Evolutionary conservation across 106 monocot species (phyloP).

Genomic region (Apostasia ramifera): DNA sequence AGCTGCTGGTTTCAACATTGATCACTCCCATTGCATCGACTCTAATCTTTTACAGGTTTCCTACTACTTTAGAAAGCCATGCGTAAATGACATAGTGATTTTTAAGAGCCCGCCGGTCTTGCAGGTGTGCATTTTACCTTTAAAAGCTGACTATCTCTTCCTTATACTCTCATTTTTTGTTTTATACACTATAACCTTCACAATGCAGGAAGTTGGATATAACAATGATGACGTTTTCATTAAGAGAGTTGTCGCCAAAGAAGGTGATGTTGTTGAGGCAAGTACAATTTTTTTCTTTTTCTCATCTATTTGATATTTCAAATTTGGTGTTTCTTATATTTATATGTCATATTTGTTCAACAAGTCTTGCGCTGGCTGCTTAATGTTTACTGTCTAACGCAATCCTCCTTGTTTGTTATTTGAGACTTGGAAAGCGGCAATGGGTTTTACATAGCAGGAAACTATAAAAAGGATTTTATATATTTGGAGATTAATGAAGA

Average conservation of each 20-base stretch:
- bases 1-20: too few species aligned
- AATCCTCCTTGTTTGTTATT: too few species aligned
- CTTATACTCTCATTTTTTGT: neutral
- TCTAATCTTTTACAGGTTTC: constrained; percentile 52
- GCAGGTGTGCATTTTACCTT: constrained; percentile 40
- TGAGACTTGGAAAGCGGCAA: too few species aligned
- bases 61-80: constrained; percentile 95
- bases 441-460: too few species aligned
- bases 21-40: too few species aligned
- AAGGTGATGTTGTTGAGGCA: constrained; percentile 94
- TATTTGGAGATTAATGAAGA: too few species aligned
- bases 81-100: constrained; percentile 94
- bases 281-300: neutral
- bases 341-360: too few species aligned
- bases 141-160: neutral
- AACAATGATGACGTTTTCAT: constrained; percentile 94
- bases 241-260: constrained; percentile 89
- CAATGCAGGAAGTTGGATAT: constrained; percentile 83
- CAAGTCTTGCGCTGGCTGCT: too few species aligned
- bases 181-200: neutral
- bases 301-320: too few species aligned
- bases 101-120: constrained; percentile 98
- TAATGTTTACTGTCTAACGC: too few species aligned
- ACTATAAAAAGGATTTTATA: too few species aligned
- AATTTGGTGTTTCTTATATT: too few species aligned